Evolutionary conservation across 805 yeast genomes (phyloP), one percentile per base, ranked within the genome.

Genomic region (Wickerhamiella musiphila): DNA sequence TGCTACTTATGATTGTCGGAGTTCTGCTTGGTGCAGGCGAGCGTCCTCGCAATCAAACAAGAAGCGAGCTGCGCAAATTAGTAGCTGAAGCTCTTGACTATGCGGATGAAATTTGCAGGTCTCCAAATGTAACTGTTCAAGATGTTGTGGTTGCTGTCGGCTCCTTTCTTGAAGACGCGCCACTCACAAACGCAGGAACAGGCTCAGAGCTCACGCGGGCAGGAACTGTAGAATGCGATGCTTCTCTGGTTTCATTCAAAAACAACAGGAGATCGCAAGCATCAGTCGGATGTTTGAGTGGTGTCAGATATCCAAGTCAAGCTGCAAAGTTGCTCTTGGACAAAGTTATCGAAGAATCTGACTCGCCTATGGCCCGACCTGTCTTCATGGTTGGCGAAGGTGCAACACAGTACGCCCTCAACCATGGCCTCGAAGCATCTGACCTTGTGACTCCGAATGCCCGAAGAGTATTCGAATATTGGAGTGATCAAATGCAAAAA

Each of bases 171-270:
- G 65, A 60, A 32, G 48, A 52, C 28, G 43, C 51, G 2, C 44
- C 43, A 14, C 29, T 50, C 23, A 57, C 61, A 5, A 60, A 60
- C 37, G 55, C 61, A 2, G 65, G 64, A 3, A 28, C 32, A 5
- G 61, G 62, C n/a, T 54, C 62, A 10, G 56, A 58, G 26, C 40
- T 56, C 25, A 56, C 49, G 17, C 23, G 18, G 2, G 32, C 32
- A 8, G 61, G 60, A 2, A 29, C 32, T 3, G 53, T 58, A 6
- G 62, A 58, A 30, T 54, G 61, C 32, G 65, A 60, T 41, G 65
- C 65, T n/a, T 41, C 52, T 1, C 34, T 60, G 2, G 46, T 56
- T 38, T 30, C 24, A 28, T 45, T 3, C 24, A 26, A 7, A 10
- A 26, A 15, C 8, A 14, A 26, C 19, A 15, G 31, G 16, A 34